Base-by-base conservation (phyloP, 2,329 filamentous ascomycete species). In the Talaromyces pinophilus region DNA sequence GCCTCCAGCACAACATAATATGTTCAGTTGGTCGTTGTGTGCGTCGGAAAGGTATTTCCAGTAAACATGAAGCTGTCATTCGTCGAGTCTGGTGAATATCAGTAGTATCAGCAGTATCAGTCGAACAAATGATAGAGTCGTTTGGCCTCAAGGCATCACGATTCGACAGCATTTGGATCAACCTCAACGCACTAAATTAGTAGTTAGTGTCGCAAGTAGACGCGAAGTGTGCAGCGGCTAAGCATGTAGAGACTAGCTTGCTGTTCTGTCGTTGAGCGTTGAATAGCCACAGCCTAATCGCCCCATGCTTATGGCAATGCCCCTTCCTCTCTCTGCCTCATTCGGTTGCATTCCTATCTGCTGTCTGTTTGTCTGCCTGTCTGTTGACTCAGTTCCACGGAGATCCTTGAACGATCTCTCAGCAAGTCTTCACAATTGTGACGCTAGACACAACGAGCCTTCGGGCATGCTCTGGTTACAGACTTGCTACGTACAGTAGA, bases 181-280 rank as follows among this genome's bases (percentile, higher is more conserved):
- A 57, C 17, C 33, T 57, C n/a, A 6, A 38, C 30, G 52, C 52
- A 57, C 54, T 57, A 55, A 35, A n/a, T 35, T 19, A 55, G 48
- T 25, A 33, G 1, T n/a, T 11, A 57, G 19, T 35, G 54, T 57
- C 25, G 30, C 54, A 57, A 57, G 54, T 55, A 55, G 28, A 33
- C 17, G 28, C 28, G 28, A 55, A 17, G 17, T 33, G 50, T 38
- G 52, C 30, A 55, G 52, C 52, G 52, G 52, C 52, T 55, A 55
- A 55, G 52, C 52, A 55, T 22, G 30, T 33, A 38, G 30, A 57
- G 54, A 57, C 54, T 57, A 57, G 54, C 54, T 30, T 33, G 28
- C 17, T 19, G n/a, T 46, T 46, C 17, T 54, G 48, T 52, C 22
- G 28, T 22, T 55, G 30, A 55, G 19, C n/a, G 52, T 35, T 22